phyloP scores from a whole-genome alignment of 352 stramenopile genomes.

The Pythium phragmiticola region DNA sequence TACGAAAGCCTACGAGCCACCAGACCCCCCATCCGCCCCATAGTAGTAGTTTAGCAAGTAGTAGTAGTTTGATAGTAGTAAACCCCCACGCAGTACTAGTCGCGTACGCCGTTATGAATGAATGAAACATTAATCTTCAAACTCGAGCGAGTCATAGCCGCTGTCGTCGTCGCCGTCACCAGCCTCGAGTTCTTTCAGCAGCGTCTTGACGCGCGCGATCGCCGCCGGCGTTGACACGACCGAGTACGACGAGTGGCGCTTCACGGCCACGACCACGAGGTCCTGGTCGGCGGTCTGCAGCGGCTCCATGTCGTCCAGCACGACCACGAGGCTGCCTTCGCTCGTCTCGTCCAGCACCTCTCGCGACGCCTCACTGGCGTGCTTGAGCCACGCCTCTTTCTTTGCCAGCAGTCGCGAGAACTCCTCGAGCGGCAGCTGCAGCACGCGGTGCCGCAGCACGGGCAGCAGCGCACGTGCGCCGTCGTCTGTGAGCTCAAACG shows the following conservation, averaged over 20 bases:
- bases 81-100: neutral
- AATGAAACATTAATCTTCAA: constrained; percentile 38
- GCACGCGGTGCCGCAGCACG: constrained; percentile 44
- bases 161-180: constrained; percentile 47
- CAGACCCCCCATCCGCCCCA: neutral
- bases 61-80: neutral
- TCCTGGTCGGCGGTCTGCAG: constrained; percentile 73
- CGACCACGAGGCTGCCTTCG: constrained; percentile 63
- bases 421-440: constrained; percentile 55
- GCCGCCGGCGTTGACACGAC: constrained; percentile 56
- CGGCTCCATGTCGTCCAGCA: constrained; percentile 81
- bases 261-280: constrained; percentile 57
- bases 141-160: constrained; percentile 80
- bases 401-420: constrained; percentile 60
- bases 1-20: constrained; percentile 1
- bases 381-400: constrained; percentile 77
- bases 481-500: constrained; percentile 64
- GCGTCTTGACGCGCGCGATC: constrained; percentile 66
- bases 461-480: constrained; percentile 58
- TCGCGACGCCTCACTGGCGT: constrained; percentile 57
- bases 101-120: neutral
- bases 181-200: constrained; percentile 69
- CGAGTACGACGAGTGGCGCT: constrained; percentile 79
- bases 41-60: neutral
- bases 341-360: constrained; percentile 46